Percentiles rank a stretch among this genome's conserved stretches.
phyloP scores from a whole-genome alignment of 768 basidiomycete species.

The Serendipita vermifera region DNA sequence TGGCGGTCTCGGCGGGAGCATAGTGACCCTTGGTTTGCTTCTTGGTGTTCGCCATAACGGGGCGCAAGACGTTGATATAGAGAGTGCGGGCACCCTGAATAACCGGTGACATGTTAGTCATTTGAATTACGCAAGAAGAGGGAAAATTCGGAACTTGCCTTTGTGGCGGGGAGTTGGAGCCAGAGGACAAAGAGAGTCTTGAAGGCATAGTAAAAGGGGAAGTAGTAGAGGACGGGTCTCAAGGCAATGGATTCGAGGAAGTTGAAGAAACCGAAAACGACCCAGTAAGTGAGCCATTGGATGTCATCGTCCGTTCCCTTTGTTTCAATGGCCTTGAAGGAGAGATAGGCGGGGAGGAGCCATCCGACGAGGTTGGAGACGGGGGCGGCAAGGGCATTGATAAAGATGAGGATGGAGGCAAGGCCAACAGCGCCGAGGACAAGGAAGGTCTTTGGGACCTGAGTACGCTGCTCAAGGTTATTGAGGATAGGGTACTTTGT shows the following conservation, averaged over 20 bases:
- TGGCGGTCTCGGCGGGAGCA: conserved; percentile 37
- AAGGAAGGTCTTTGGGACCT: conserved; percentile 84
- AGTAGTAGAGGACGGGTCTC: conserved; percentile 74
- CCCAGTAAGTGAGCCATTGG: conserved; percentile 98
- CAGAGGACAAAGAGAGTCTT: conserved; percentile 87
- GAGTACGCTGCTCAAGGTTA: conserved; percentile 77
- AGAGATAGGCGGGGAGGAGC: conserved; percentile 89
- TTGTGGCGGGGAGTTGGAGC: conserved; percentile 77
- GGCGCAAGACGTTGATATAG: conserved; percentile 67
- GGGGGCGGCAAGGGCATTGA: conserved; percentile 86
- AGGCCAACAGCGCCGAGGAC: conserved; percentile 60
- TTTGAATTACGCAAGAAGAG: conserved; percentile 12
- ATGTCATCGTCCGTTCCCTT: conserved; percentile 74
- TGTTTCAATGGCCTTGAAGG: conserved; percentile 84
- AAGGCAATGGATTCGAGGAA: conserved; percentile 80
- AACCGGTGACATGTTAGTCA: conserved; percentile 10
- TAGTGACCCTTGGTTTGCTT: conserved; percentile 27
- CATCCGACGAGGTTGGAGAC: conserved; percentile 92
- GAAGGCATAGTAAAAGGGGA: conserved; percentile 90
- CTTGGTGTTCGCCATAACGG: conserved; percentile 40
- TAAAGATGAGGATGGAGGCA: conserved; percentile 58
- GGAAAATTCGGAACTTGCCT: conserved; percentile 40
- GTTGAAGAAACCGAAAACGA: conserved; percentile 87
- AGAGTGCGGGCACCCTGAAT: conserved; percentile 72
- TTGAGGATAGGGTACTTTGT: conserved; percentile 74